Evolutionary conservation across 1,284 basidiomycete species (phyloP).

Genomic region (Xanthoconium separans): DNA sequence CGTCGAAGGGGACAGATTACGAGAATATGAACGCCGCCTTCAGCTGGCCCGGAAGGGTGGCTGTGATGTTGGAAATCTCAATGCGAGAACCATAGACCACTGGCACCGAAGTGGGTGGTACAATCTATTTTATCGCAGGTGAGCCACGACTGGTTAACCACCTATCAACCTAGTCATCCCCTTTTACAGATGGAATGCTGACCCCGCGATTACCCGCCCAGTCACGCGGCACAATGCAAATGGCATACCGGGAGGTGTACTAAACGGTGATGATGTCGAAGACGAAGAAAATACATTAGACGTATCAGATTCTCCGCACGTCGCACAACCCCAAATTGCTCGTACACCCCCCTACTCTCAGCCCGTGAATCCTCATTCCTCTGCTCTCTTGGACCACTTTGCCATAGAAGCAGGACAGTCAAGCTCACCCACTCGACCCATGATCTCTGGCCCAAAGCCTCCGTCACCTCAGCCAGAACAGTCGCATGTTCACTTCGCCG

Average conservation of each 20-base stretch:
- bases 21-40: conserved; percentile 64
- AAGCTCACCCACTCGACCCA: conserved; percentile 20
- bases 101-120: conserved; percentile 77
- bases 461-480: conserved; percentile 31
- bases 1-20: conserved; percentile 57
- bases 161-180: neutral
- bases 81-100: conserved; percentile 67
- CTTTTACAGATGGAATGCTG: conserved; percentile 54
- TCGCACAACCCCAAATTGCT: conserved; percentile 28
- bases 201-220: conserved; percentile 54
- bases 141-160: conserved; percentile 9
- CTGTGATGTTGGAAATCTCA: conserved; percentile 68
- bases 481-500: conserved; percentile 46
- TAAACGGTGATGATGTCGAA: conserved; percentile 43
- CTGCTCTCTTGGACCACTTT: conserved; percentile 18
- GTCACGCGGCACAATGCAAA: conserved; percentile 35
- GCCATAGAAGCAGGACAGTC: conserved; percentile 20
- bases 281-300: conserved; percentile 50
- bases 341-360: conserved; percentile 27
- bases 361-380: conserved; percentile 10
- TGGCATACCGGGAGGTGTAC: conserved; percentile 24
- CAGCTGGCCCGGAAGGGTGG: conserved; percentile 58
- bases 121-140: conserved; percentile 63
- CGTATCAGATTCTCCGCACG: conserved; percentile 33
- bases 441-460: conserved; percentile 22